These are phyloP conservation scores for Agrocybe pediades DNA, from an alignment of 768 basidiomycete species.

Conservation along the genomic window DNA sequence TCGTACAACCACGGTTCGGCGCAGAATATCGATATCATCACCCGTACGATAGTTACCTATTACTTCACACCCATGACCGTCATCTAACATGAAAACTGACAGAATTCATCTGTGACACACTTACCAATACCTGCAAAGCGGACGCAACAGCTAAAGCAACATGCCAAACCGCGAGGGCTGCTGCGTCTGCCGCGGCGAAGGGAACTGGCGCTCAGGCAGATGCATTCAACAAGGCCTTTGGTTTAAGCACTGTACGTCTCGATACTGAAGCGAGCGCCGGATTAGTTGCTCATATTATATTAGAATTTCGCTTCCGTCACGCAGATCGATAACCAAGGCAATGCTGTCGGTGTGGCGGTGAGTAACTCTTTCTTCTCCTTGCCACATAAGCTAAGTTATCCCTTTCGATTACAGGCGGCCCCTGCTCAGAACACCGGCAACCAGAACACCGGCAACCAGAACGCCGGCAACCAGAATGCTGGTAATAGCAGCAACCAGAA, in stretches of 20 bases:
- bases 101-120: slow-evolving; percentile 56
- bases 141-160: slow-evolving; percentile 53
- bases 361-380: slow-evolving; percentile 2
- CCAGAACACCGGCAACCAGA: slow-evolving; percentile 3
- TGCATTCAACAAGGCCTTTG: slow-evolving; percentile 61
- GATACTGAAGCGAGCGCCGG: neutral
- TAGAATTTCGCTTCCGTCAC: slow-evolving; percentile 50
- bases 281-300: slow-evolving; percentile 1
- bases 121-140: slow-evolving; percentile 55
- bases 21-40: slow-evolving; percentile 61
- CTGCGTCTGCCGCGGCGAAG: slow-evolving; percentile 41
- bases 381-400: neutral
- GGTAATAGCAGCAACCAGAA: slow-evolving; percentile 10
- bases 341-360: slow-evolving; percentile 23
- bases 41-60: slow-evolving; percentile 32
- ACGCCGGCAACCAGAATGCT: slow-evolving; percentile 13
- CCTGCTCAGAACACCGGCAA: slow-evolving; percentile 1
- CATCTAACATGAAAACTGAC: neutral
- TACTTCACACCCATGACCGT: neutral
- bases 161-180: slow-evolving; percentile 41
- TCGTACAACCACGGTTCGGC: slow-evolving; percentile 62
- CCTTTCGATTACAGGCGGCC: slow-evolving; percentile 1
- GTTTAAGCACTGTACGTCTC: slow-evolving; percentile 42
- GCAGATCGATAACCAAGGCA: slow-evolving; percentile 47
- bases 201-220: slow-evolving; percentile 60